Evolutionary conservation across 257 asterid genomes (phyloP).

Genomic region (Scutellaria baicalensis): DNA sequence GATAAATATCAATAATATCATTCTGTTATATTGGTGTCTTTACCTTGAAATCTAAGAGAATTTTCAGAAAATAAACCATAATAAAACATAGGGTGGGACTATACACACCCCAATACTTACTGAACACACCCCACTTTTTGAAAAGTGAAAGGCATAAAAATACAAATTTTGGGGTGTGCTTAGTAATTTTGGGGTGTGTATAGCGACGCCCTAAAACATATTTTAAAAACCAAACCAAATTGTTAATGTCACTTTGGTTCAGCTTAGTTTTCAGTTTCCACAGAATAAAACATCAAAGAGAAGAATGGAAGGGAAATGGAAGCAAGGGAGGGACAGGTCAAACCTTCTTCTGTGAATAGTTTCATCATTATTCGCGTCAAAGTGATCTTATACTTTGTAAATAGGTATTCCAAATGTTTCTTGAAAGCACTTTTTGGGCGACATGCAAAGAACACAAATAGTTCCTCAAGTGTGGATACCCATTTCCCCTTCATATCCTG

Average conservation of each 20-base stretch:
- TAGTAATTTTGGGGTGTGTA: too few species aligned
- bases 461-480: slow-evolving; percentile 45
- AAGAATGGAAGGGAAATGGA: background rate
- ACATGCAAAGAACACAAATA: slow-evolving; percentile 63
- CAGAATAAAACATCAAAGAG: background rate
- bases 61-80: too few species aligned
- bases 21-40: too few species aligned
- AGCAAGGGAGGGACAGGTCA: background rate
- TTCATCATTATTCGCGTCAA: slow-evolving; percentile 41
- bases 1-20: too few species aligned
- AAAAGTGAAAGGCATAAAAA: too few species aligned
- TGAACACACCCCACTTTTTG: too few species aligned
- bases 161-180: too few species aligned
- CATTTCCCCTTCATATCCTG: slow-evolving; percentile 63
- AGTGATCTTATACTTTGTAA: slow-evolving; percentile 42
- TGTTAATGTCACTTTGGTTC: background rate
- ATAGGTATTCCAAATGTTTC: slow-evolving; percentile 52
- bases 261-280: too few species aligned
- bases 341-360: slow-evolving; percentile 72
- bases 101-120: too few species aligned
- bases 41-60: too few species aligned
- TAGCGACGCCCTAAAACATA: too few species aligned
- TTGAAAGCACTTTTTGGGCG: slow-evolving; percentile 40
- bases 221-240: background rate
- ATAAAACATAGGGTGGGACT: too few species aligned